A percentile compares a stretch with the other conserved stretches of the same genome.
Conservation (phyloP, 192 early-diverging fungal species). For the Spizellomyces punctatus region DNA sequence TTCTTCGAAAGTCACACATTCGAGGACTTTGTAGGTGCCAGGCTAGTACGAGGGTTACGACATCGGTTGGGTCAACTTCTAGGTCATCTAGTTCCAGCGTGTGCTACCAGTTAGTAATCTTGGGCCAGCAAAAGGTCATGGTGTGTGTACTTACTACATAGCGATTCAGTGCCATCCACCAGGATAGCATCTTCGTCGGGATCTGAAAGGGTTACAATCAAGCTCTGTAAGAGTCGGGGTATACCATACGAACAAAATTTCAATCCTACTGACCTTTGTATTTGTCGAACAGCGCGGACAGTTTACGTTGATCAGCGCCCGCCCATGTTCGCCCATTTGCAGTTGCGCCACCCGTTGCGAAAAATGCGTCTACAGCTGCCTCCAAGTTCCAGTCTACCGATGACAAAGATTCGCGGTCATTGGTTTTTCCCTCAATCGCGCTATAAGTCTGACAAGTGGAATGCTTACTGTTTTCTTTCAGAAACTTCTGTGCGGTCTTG, state of each 20-base stretch:
- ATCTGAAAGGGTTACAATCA: slow-evolving; percentile 38
- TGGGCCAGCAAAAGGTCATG: neutral
- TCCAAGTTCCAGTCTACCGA: slow-evolving; percentile 67
- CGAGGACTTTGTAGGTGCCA: slow-evolving; percentile 67
- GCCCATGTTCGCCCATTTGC: slow-evolving; percentile 5
- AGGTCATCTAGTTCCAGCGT: slow-evolving; percentile 51
- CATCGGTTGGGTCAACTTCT: slow-evolving; percentile 71
- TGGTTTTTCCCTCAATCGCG: too few relatives aligned
- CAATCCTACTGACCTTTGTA: slow-evolving; percentile 65
- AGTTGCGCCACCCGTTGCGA: slow-evolving; percentile 1
- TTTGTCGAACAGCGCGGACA: slow-evolving; percentile 67
- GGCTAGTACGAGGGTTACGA: slow-evolving; percentile 72
- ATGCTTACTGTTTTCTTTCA: slow-evolving; percentile 45
- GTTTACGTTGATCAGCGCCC: slow-evolving; percentile 35
- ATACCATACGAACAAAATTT: neutral
- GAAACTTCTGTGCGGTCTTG: slow-evolving; percentile 49
- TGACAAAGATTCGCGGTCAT: neutral
- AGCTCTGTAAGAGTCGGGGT: slow-evolving; percentile 1
- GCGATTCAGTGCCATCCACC: slow-evolving; percentile 68
- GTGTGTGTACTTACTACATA: neutral
- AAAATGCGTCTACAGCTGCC: slow-evolving; percentile 55
- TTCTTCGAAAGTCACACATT: slow-evolving; percentile 74
- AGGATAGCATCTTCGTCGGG: slow-evolving; percentile 65
- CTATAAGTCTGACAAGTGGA: neutral
- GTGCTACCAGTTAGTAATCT: neutral